Base-by-base conservation (phyloP, 352 stramenopile species). In the Phytophthora cryptogea region DNA sequence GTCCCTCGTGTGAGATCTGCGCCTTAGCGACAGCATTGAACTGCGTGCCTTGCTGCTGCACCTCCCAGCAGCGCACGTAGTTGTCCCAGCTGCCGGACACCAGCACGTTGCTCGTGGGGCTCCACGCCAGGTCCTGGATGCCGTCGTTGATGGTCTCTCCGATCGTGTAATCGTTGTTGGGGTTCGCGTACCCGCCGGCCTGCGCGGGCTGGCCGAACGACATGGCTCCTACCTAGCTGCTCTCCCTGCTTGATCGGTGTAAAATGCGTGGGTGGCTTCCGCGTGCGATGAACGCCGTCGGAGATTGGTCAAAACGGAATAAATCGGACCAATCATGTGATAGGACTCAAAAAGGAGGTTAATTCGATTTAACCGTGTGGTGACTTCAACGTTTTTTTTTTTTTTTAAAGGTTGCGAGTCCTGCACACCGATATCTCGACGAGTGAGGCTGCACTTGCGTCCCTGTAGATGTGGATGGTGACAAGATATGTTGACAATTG, bases 1-100 rank as follows among this genome's bases (percentile, higher is more conserved):
- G 92, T 1, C 77, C 85, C n/a, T 96, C 84, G 73, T 97, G 85
- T 43, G 77, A 88, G 78, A 91, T 97, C 63, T 90, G 77, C 20
- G 87, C 87, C 69, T 92, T 89, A 39, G 83, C 76, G 31, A 86
- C 76, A 14, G 82, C 80, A 51, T 92, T 84, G 66, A 94, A 87
- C 66, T 89, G 75, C 30, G 65, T 74, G 33, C 71, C 74, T 60
- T 85, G 68, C 62, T 89, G 75, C 63, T 94, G 80, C 33, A 94
- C 80, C 57, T 94, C 82, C 85, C 85, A 94, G 68, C 83, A 94
- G 35, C 82, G 85, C 62, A 94, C 85, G 17, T 78, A 68, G 59
- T 94, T 94, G 70, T 94, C 83, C 85, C 85, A 94, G 62, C 79
- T 90, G 47, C 80, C 85, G 7, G 80, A 75, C 30, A 92, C 85